Evolutionary conservation across 2,329 filamentous ascomycete genomes (phyloP).

Genomic region (Aspergillus sp.): DNA sequence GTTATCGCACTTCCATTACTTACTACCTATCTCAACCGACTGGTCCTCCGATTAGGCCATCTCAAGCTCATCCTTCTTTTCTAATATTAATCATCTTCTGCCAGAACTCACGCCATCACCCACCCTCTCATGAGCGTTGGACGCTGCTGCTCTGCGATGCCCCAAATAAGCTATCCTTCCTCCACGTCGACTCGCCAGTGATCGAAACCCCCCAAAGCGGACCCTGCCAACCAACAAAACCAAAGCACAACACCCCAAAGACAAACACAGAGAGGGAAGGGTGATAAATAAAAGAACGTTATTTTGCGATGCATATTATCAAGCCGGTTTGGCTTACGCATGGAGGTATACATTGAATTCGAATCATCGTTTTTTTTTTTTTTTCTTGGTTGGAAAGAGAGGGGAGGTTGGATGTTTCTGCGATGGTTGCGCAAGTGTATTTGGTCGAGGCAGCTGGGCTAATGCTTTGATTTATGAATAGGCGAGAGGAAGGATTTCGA

Average conservation of each 20-base stretch:
- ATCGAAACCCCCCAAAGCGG: conserved; percentile 5
- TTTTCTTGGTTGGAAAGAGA: background rate
- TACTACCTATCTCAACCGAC: too few relatives aligned
- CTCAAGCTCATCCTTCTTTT: too few relatives aligned
- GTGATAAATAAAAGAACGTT: conserved; percentile 3
- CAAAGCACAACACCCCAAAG: too few relatives aligned
- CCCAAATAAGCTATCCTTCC: conserved; percentile 12
- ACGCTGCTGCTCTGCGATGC: conserved; percentile 23
- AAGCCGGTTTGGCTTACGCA: conserved; percentile 96
- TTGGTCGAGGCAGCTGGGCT: conserved; percentile 10
- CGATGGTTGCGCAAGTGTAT: background rate
- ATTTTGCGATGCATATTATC: conserved; percentile 68
- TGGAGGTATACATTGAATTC: conserved; percentile 55
- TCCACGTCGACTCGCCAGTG: conserved; percentile 17
- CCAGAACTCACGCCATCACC: background rate
- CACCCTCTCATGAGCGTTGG: conserved; percentile 2
- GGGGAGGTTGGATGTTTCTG: background rate
- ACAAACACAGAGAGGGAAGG: too few relatives aligned
- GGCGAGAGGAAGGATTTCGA: conserved; percentile 98
- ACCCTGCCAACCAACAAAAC: background rate
- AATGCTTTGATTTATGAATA: conserved; percentile 28
- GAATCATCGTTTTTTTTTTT: conserved; percentile 2
- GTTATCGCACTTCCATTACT: background rate
- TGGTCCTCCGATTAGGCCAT: too few relatives aligned
- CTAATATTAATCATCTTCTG: background rate